Evolutionary conservation across 257 asterid species (phyloP).

Genomic region (Gentiana macrophylla): DNA sequence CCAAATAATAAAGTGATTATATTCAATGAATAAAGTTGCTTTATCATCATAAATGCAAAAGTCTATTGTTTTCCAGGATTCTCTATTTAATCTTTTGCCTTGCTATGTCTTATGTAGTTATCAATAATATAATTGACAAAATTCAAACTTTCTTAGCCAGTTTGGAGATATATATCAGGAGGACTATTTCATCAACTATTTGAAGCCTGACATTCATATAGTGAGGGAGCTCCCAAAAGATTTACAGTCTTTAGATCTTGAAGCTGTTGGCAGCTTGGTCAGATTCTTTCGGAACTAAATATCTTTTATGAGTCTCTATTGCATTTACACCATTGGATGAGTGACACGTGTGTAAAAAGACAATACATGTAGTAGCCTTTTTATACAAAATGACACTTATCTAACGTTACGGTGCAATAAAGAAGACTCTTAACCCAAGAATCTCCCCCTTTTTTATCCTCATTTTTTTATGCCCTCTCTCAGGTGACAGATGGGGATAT

Average conservation of each 20-base stretch:
- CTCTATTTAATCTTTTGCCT: background rate
- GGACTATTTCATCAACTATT: conserved; percentile 78
- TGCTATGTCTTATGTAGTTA: background rate
- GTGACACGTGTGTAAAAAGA: too few species aligned
- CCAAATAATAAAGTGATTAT: background rate
- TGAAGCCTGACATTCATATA: conserved; percentile 73
- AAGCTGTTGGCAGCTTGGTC: conserved; percentile 93
- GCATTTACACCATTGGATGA: too few species aligned
- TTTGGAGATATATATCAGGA: conserved; percentile 97
- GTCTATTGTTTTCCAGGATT: background rate
- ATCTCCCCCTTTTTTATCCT: background rate
- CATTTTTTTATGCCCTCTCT: conserved; percentile 19
- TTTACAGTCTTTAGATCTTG: conserved; percentile 77
- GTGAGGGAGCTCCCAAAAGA: conserved; percentile 81
- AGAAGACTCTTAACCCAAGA: too few species aligned
- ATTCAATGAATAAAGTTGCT: too few species aligned
- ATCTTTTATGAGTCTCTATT: background rate
- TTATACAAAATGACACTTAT: too few species aligned
- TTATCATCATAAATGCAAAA: background rate
- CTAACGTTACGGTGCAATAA: too few species aligned
- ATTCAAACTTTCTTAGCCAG: conserved; percentile 77
- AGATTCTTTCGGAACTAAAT: conserved; percentile 21
- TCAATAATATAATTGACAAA: conserved; percentile 10
- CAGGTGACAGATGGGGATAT: conserved; percentile 83
- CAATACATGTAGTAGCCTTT: too few species aligned